These are phyloP conservation scores for Chrysochromulina parva DNA, from an alignment of 78 protist genomes.

Conservation along the genomic window DNA sequence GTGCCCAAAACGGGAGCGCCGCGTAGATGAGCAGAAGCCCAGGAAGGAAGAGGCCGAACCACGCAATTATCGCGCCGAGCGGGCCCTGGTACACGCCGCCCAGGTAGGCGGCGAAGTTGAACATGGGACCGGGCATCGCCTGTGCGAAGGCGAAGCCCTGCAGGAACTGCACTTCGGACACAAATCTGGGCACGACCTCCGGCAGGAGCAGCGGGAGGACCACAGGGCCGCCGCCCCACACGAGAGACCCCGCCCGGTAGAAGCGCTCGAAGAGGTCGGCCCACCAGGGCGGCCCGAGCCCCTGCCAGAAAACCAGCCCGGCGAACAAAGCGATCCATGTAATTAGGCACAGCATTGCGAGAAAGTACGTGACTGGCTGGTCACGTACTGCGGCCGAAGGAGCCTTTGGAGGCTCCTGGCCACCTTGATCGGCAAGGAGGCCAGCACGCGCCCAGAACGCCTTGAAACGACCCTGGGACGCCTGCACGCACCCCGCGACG, in stretches of 20 bases:
- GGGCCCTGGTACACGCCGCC: not conserved
- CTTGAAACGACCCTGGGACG: too few species aligned
- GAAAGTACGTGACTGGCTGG: too few species aligned
- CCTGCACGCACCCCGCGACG: too few species aligned
- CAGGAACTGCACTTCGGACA: too few species aligned
- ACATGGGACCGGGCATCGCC: not conserved
- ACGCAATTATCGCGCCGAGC: not conserved
- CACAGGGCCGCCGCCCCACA: constrained; percentile 18
- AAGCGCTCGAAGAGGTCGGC: not conserved
- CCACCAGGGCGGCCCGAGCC: too few species aligned
- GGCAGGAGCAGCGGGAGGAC: not conserved
- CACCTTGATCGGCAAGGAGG: too few species aligned
- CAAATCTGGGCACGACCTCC: not conserved
- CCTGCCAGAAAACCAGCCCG: too few species aligned
- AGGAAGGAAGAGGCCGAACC: not conserved
- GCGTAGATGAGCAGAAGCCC: constrained; percentile 11
- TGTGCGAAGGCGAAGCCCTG: constrained; percentile 14
- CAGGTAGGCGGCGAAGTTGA: constrained; percentile 9
- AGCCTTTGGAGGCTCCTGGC: too few species aligned
- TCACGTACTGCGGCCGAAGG: too few species aligned
- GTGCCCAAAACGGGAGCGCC: not conserved
- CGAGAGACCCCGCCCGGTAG: not conserved
- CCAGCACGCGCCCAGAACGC: too few species aligned
- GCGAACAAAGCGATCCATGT: too few species aligned
- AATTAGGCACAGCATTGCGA: too few species aligned